These are phyloP conservation scores for Thecaphora frezii DNA, from an alignment of 1,284 basidiomycete genomes.

Conservation along the genomic window DNA sequence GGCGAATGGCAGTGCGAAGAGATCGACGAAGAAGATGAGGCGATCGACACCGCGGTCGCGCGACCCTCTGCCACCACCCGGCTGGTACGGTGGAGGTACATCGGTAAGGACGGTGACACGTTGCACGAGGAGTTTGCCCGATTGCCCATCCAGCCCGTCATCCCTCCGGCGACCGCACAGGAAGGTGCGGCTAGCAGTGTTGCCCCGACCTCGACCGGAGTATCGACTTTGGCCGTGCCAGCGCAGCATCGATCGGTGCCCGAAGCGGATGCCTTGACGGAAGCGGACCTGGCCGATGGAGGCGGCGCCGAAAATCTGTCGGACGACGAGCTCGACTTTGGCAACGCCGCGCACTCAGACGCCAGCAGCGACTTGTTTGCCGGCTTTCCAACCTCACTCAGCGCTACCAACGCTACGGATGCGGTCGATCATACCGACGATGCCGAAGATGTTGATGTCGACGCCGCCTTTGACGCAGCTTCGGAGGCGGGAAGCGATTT, in stretches of 20 bases:
- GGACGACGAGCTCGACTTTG: slow-evolving; percentile 24
- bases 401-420: not conserved
- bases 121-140: slow-evolving; percentile 34
- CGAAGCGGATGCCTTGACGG: not conserved
- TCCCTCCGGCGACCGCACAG: no score
- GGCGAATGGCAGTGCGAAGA: slow-evolving; percentile 28
- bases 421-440: slow-evolving; percentile 24
- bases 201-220: no score
- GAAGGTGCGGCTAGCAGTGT: no score
- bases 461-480: no score
- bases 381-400: slow-evolving; percentile 14
- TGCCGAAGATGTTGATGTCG: slow-evolving; percentile 13
- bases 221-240: no score
- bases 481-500: slow-evolving; percentile 1
- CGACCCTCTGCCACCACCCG: slow-evolving; percentile 4
- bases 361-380: slow-evolving; percentile 31
- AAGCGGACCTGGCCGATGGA: no score
- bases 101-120: slow-evolving; percentile 25
- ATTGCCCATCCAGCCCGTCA: slow-evolving; percentile 18
- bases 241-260: not conserved
- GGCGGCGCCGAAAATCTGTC: slow-evolving; percentile 4
- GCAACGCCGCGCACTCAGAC: slow-evolving; percentile 11
- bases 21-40: slow-evolving; percentile 15
- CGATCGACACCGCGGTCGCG: not conserved
- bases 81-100: slow-evolving; percentile 29